These are phyloP conservation scores for Thielaviopsis ethacetica DNA, from an alignment of 2,329 filamentous ascomycete genomes.

Conservation along the genomic window DNA sequence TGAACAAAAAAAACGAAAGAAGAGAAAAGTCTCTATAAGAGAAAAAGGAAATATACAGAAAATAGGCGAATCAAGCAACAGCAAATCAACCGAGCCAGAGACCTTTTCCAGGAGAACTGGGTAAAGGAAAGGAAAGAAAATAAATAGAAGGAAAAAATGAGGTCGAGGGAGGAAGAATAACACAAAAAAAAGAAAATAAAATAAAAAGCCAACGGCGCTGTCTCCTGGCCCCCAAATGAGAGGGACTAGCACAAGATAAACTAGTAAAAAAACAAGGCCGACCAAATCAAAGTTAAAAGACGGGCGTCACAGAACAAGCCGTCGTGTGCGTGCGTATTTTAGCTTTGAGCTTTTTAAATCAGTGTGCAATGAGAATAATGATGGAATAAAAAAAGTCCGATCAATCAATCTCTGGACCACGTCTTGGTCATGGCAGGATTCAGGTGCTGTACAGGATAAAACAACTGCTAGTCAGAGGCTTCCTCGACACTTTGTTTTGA, in stretches of 20 bases:
- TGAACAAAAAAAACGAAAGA: background rate
- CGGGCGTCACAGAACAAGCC: slow-evolving; percentile 2
- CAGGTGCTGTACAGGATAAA: too few species aligned
- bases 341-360: too few species aligned
- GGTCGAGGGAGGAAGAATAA: background rate
- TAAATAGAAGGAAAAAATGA: background rate
- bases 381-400: too few species aligned
- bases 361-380: too few species aligned
- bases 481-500: too few species aligned
- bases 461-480: too few species aligned
- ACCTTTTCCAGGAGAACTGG: background rate
- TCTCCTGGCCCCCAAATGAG: slow-evolving; percentile 3
- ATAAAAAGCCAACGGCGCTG: background rate
- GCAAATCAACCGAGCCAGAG: background rate
- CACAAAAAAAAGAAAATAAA: background rate
- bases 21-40: too few species aligned
- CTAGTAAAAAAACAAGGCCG: background rate
- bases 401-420: too few species aligned
- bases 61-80: background rate
- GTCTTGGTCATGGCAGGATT: too few species aligned
- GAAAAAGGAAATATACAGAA: too few species aligned
- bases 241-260: slow-evolving; percentile 1
- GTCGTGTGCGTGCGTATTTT: background rate
- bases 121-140: background rate
- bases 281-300: background rate